These are phyloP conservation scores for Schizochytrium sp. DNA, from an alignment of 108 stramenopile genomes.

Conservation along the genomic window DNA sequence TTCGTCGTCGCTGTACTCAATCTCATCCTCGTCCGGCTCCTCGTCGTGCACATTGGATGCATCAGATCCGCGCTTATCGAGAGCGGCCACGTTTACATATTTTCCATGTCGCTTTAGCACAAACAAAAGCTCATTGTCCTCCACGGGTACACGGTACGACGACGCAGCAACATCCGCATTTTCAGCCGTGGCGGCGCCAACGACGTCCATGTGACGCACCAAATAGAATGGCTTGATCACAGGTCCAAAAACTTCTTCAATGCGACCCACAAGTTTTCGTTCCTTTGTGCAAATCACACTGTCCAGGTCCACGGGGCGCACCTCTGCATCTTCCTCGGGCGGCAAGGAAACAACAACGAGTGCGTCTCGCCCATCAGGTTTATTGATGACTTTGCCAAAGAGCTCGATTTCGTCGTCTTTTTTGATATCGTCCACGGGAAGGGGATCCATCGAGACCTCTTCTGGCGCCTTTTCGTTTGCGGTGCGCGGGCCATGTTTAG, in stretches of 20 bases:
- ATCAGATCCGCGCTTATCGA: neutral
- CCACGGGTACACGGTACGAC: neutral
- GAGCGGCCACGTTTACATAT: neutral
- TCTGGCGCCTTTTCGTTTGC: neutral
- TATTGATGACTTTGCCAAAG: neutral
- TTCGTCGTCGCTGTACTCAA: constrained; percentile 6
- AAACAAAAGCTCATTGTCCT: neutral
- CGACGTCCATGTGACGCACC: neutral
- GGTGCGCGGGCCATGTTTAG: neutral
- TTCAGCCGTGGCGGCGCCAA: neutral
- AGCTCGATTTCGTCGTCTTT: neutral
- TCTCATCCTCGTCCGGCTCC: neutral
- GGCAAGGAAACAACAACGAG: neutral
- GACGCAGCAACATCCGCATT: neutral
- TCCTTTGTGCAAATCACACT: constrained; percentile 7
- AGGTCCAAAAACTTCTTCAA: neutral
- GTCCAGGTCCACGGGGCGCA: neutral
- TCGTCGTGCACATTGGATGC: constrained; percentile 2
- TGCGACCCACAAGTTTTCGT: neutral
- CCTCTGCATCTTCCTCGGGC: neutral
- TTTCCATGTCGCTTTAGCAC: neutral
- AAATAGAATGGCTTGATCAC: constrained; percentile 1
- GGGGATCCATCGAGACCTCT: neutral
- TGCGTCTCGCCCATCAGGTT: neutral
- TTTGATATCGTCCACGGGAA: neutral